A percentile compares a stretch with the other conserved stretches of the same genome.
These are phyloP conservation scores for Flammula alnicola DNA, from an alignment of 1,284 basidiomycete genomes.

Conservation along the genomic window DNA sequence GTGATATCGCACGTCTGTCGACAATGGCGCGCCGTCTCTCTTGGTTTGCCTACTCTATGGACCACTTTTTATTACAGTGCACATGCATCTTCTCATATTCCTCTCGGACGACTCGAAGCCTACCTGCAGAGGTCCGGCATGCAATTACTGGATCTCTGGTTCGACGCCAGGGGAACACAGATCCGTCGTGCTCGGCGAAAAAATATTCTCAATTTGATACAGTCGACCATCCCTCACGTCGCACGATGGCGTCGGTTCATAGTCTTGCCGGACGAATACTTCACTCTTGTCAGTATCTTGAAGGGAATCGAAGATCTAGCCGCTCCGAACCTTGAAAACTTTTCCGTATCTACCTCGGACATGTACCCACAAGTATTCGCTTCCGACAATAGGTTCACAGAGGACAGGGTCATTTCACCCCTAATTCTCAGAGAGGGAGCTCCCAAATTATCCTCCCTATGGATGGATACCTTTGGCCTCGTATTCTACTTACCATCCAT, in stretches of 20 bases:
- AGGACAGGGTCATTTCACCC: not conserved
- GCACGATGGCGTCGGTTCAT: conserved; percentile 7
- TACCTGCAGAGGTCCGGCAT: conserved; percentile 12
- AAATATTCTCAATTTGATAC: not conserved
- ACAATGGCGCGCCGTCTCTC: conserved; percentile 21
- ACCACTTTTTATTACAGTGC: conserved; percentile 8
- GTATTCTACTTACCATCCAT: not conserved
- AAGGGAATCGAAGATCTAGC: not conserved
- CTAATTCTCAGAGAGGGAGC: not conserved
- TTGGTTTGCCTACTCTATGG: conserved; percentile 21
- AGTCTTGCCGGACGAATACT: not conserved
- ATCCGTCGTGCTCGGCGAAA: not conserved
- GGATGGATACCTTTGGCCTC: not conserved
- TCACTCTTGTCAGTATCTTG: not conserved
- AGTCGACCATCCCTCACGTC: not conserved
- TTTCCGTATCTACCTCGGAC: not conserved
- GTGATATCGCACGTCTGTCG: conserved; percentile 24
- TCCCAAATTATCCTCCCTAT: not conserved
- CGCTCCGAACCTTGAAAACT: conserved; percentile 4
- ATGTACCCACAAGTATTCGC: no score
- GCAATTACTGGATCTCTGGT: conserved; percentile 9
- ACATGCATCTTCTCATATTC: not conserved
- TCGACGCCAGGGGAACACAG: conserved; percentile 1
- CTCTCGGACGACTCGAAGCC: conserved; percentile 5
- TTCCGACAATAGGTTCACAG: not conserved